phyloP scores from a whole-genome alignment of 2,329 filamentous ascomycete species.

The Hypoxylon sp. region DNA sequence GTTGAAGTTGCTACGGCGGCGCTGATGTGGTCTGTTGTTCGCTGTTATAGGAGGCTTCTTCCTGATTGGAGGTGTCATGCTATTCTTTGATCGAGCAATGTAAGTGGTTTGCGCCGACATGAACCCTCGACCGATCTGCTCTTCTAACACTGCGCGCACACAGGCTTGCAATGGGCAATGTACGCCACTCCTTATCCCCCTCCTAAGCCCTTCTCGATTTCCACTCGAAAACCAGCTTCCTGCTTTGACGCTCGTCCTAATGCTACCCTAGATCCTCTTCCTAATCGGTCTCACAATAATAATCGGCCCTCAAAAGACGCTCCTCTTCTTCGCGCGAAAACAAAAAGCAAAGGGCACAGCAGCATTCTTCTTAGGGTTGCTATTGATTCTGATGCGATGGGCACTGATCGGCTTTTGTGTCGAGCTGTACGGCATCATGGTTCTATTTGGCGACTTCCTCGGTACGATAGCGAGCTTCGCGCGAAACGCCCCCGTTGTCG shows the following conservation, averaged over 20 bases:
- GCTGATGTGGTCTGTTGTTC: constrained; percentile 44
- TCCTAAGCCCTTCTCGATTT: constrained; percentile 24
- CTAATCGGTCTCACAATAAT: constrained; percentile 96
- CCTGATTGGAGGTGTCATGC: constrained; percentile 90
- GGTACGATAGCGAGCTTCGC: constrained; percentile 92
- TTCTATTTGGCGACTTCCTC: constrained; percentile 96
- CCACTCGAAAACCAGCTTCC: neutral
- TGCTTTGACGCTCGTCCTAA: neutral
- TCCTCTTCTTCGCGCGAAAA: constrained; percentile 92
- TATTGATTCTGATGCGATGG: constrained; percentile 91
- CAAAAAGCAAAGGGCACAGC: constrained; percentile 94
- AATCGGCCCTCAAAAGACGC: constrained; percentile 91
- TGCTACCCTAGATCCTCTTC: constrained; percentile 84
- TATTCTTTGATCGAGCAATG: constrained; percentile 99
- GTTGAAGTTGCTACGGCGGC: constrained; percentile 22
- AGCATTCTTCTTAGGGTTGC: constrained; percentile 86
- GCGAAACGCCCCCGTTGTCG: constrained; percentile 85
- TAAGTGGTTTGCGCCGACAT: constrained; percentile 61
- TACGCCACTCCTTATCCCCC: constrained; percentile 59
- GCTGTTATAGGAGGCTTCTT: constrained; percentile 84
- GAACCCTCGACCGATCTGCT: constrained; percentile 10
- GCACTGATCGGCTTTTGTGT: constrained; percentile 90
- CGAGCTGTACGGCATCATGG: constrained; percentile 92
- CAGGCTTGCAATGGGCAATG: constrained; percentile 98
- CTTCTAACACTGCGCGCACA: constrained; percentile 40